Base-by-base conservation (phyloP, 163 green algal genomes). In the Volvox carteri region DNA sequence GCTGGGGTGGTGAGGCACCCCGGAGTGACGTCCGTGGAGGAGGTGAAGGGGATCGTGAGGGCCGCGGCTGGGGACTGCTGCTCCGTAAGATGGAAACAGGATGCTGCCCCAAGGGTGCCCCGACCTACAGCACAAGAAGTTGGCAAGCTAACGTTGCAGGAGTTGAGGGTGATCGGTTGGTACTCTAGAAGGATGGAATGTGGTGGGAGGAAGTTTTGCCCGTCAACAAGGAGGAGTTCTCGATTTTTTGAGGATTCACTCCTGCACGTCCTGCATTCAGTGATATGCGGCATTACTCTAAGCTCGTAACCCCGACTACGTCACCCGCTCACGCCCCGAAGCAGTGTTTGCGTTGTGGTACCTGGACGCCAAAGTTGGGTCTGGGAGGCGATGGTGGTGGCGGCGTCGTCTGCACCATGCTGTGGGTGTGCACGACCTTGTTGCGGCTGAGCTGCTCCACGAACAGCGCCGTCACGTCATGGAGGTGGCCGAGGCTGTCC, bases 341-440 rank as follows among this genome's bases (percentile, higher is more conserved):
- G n/a, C n/a, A n/a, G n/a, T n/a, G n/a, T n/a, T n/a, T n/a, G n/a
- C n/a, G n/a, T n/a, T n/a, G n/a, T n/a, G n/a, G 67, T n/a, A 84
- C 78, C 78, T 88, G 86, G n/a, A 91, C 68, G 25, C 78, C 78
- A 42, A 91, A 41, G 28, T 87, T 67, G 0, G 54, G 67, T 35
- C 35, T 67, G 42, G 52, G 65, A n/a, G 48, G 35, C 37, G 86
- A 80, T n/a, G 86, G 77, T n/a, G 78, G 33, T 35, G 19, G 70
- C 39, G 80, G 65, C 1, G 67, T 60, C 30, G 90, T 92, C 73
- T 92, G 90, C 56, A 75, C 86, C 2, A 87, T 70, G 2, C 88
- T 89, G 60, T 92, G 88, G 0, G 91, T 89, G 60, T 94, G 91
- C 8, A 72, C 67, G 21, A 92, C 77, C 41, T 85, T 85, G 85